A percentile compares a stretch with the other conserved stretches of the same genome.
These are phyloP conservation scores for Ceratobasidium sp. DNA, from an alignment of 1,284 basidiomycete genomes.

Conservation along the genomic window DNA sequence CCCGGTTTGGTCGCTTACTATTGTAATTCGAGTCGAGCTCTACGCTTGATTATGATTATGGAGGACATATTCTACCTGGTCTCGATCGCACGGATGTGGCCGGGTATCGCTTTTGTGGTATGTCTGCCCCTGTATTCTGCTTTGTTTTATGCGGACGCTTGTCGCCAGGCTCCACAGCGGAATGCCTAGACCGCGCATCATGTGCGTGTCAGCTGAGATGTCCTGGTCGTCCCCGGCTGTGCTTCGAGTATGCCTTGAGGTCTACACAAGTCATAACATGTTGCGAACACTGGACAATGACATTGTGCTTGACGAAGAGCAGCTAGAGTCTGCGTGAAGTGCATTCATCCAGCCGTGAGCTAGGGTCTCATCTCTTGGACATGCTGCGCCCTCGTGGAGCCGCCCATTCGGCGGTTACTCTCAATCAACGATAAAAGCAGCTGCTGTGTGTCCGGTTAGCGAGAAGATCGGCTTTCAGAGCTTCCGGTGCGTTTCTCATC, in stretches of 20 bases:
- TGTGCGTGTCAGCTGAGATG: constrained; percentile 3
- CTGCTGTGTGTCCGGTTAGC: neutral
- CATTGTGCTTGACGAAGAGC: constrained; percentile 10
- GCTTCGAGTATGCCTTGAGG: constrained; percentile 19
- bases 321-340: constrained; percentile 13
- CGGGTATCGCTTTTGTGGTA: constrained; percentile 4
- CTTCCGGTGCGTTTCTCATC: constrained; percentile 31
- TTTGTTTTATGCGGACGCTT: constrained; percentile 22
- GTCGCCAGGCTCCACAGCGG: constrained; percentile 22
- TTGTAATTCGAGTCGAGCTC: neutral
- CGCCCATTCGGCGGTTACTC: constrained; percentile 15
- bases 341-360: constrained; percentile 23
- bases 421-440: constrained; percentile 15
- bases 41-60: neutral
- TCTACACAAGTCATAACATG: constrained; percentile 13
- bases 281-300: neutral
- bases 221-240: constrained; percentile 23
- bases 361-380: constrained; percentile 26
- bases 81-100: constrained; percentile 22
- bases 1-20: constrained; percentile 12
- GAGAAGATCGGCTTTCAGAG: constrained; percentile 16
- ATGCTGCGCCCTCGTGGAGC: constrained; percentile 24
- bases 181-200: constrained; percentile 32
- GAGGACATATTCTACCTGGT: neutral
- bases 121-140: constrained; percentile 6